Evolutionary conservation across 257 asterid species (phyloP).

Genomic region (Paraleonurus japonicus): DNA sequence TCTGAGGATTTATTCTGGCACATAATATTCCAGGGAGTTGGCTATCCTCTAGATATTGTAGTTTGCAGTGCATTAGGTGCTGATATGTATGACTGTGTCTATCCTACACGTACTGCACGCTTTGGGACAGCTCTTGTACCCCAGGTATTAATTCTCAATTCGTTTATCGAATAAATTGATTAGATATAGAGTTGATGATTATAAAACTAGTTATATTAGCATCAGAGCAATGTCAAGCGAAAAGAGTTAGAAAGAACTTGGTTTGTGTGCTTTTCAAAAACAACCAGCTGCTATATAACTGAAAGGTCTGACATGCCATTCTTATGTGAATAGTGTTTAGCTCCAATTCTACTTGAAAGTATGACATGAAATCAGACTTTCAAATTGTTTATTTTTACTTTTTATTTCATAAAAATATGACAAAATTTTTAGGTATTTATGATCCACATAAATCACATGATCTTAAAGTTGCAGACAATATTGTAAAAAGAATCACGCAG

Average conservation of each 20-base stretch:
- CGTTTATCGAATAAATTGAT: constrained; percentile 9
- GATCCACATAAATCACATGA: no score
- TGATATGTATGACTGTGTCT: constrained; percentile 97
- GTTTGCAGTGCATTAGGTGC: constrained; percentile 99
- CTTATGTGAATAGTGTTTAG: no score
- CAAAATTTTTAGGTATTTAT: no score
- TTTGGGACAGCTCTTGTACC: constrained; percentile 98
- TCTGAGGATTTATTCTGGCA: constrained; percentile 24
- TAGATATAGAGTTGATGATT: not conserved
- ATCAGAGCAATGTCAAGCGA: not conserved
- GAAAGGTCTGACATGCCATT: no score
- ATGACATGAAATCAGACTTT: no score
- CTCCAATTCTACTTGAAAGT: no score
- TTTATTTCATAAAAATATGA: no score
- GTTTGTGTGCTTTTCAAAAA: no score
- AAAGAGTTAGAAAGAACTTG: not conserved
- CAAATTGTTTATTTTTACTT: no score
- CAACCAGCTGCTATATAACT: no score
- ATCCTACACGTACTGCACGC: constrained; percentile 99
- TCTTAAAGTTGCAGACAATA: no score
- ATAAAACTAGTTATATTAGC: not conserved
- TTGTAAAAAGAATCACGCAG: no score
- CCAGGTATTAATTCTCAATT: constrained; percentile 51
- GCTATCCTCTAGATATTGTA: constrained; percentile 94
- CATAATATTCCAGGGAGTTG: constrained; percentile 71